Percentiles rank a stretch among this genome's conserved stretches.
Conservation (phyloP, 176 grass and related monocot genomes). For the Oryza longistaminata region DNA sequence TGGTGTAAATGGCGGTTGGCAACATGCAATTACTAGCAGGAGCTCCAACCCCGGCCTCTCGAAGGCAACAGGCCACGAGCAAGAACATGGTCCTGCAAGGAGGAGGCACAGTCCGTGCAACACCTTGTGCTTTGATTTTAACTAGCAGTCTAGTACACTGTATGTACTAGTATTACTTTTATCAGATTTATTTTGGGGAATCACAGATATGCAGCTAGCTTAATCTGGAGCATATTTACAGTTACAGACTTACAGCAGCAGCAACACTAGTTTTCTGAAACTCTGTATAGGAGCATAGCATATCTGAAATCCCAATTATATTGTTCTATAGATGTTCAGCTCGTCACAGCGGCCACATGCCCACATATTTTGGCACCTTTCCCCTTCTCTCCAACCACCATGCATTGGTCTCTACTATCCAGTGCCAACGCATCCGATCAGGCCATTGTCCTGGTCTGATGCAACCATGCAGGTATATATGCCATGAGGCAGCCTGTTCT, state of each 20-base stretch:
- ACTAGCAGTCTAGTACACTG: too few species aligned
- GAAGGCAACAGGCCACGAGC: not conserved
- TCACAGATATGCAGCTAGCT: not conserved
- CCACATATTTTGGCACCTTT: not conserved
- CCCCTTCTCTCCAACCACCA: not conserved
- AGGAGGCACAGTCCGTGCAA: not conserved
- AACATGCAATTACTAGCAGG: conserved; percentile 1
- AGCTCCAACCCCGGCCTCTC: not conserved
- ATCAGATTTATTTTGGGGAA: not conserved
- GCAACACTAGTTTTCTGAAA: not conserved
- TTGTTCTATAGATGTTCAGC: too few species aligned
- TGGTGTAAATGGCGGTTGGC: not conserved
- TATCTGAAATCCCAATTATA: too few species aligned
- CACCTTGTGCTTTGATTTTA: not conserved
- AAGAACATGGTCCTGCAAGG: not conserved
- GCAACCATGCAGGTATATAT: not conserved
- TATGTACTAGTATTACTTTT: too few species aligned
- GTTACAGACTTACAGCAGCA: not conserved
- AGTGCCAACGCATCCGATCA: not conserved
- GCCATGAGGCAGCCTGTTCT: not conserved
- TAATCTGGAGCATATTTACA: not conserved
- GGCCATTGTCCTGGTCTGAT: not conserved
- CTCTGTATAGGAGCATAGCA: not conserved
- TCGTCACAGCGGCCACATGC: not conserved
- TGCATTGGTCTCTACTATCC: not conserved